Conservation (phyloP, 2,329 filamentous ascomycete species). For the Colletotrichum somersetense region DNA sequence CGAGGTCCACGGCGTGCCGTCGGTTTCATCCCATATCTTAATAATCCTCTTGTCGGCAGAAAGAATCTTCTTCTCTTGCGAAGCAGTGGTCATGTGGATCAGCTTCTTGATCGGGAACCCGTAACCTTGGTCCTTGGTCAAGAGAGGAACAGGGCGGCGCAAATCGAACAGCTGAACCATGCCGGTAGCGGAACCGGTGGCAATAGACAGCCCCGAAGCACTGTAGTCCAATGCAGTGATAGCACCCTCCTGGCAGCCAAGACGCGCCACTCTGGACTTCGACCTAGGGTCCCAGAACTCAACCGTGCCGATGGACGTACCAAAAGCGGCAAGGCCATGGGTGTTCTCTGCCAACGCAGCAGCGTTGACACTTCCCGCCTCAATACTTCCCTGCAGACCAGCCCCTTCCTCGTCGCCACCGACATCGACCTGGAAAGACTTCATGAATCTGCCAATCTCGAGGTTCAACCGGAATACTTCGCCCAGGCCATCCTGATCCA, state of each 20-base stretch:
- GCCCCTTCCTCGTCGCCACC: constrained; percentile 81
- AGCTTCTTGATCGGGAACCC: constrained; percentile 92
- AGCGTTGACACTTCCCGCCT: constrained; percentile 87
- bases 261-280: constrained; percentile 81
- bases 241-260: constrained; percentile 77
- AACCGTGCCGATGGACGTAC: constrained; percentile 93
- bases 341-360: constrained; percentile 88
- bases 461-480: constrained; percentile 95
- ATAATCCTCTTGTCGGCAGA: constrained; percentile 96
- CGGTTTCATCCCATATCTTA: constrained; percentile 91
- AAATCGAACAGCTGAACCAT: constrained; percentile 93
- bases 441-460: constrained; percentile 93
- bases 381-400: constrained; percentile 87
- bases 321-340: constrained; percentile 92
- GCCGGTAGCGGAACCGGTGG: constrained; percentile 88
- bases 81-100: constrained; percentile 76
- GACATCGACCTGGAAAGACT: constrained; percentile 90
- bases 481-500: constrained; percentile 86
- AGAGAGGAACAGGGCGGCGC: constrained; percentile 84
- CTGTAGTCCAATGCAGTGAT: constrained; percentile 92
- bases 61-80: constrained; percentile 86
- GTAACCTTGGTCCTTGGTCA: constrained; percentile 96
- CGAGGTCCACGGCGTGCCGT: constrained; percentile 92
- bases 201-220: constrained; percentile 84
- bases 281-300: constrained; percentile 96